Evolutionary conservation across 2,329 filamentous ascomycete species (phyloP).

Genomic region (Davidsoniella neocaledoniae): DNA sequence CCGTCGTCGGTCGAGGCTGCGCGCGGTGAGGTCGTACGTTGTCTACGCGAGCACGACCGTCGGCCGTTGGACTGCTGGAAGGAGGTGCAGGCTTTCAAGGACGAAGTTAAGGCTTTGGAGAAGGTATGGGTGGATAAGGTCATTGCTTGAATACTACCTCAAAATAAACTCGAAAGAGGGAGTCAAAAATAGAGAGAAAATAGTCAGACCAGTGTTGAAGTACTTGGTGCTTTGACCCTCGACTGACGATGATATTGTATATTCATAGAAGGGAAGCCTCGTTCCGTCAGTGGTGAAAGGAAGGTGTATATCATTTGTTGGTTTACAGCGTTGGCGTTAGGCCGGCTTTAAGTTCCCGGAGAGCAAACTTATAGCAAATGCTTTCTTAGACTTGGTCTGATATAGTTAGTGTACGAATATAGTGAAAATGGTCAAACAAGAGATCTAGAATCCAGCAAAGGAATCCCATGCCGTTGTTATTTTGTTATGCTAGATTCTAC

Average conservation of each 20-base stretch:
- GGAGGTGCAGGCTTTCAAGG: constrained; percentile 82
- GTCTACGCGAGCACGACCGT: constrained; percentile 68
- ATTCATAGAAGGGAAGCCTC: no score
- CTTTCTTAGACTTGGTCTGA: no score
- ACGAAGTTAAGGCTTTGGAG: constrained; percentile 74
- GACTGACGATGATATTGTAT: no score
- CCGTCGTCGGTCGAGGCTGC: constrained; percentile 59
- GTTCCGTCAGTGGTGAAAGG: not conserved
- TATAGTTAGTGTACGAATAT: constrained; percentile 5
- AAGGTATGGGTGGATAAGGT: constrained; percentile 76
- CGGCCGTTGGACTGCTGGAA: constrained; percentile 86
- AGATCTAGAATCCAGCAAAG: no score
- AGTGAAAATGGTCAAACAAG: not conserved
- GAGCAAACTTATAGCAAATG: no score
- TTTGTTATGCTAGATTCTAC: no score
- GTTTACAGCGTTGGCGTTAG: no score
- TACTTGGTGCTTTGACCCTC: no score
- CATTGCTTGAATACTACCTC: constrained; percentile 15
- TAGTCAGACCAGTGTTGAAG: no score
- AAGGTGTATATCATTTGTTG: constrained; percentile 5
- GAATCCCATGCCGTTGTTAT: no score
- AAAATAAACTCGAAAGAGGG: not conserved
- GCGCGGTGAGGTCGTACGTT: constrained; percentile 59
- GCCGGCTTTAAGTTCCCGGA: no score
- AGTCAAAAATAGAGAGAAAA: not conserved